phyloP scores from a whole-genome alignment of 2,329 filamentous ascomycete species.

The Colletotrichum navitas region DNA sequence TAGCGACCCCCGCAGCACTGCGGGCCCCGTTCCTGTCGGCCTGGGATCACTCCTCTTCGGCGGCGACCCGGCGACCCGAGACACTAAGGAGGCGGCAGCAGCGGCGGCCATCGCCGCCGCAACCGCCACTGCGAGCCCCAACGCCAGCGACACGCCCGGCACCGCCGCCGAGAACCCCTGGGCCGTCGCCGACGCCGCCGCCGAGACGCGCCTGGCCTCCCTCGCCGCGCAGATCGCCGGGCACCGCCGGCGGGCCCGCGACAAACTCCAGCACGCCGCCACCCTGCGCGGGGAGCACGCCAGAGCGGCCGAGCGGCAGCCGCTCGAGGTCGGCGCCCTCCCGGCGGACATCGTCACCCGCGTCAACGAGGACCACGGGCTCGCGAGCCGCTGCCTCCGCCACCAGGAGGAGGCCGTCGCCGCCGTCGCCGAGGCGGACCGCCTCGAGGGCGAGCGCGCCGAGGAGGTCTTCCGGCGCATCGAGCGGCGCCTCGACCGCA shows the following conservation, averaged over 20 bases:
- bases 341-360: background rate
- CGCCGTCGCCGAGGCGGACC: background rate
- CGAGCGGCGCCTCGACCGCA: background rate
- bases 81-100: background rate
- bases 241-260: background rate
- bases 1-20: background rate
- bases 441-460: slow-evolving; percentile 4
- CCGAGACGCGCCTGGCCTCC: background rate
- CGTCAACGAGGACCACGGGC: slow-evolving; percentile 5
- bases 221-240: background rate
- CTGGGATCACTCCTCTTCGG: background rate
- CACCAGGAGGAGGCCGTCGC: slow-evolving; percentile 10
- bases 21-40: background rate
- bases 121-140: background rate
- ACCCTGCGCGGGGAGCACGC: slow-evolving; percentile 19
- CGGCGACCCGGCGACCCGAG: background rate
- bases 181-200: background rate
- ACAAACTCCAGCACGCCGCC: slow-evolving; percentile 27
- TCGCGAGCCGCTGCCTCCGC: background rate
- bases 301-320: background rate
- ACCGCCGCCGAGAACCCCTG: background rate
- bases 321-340: background rate
- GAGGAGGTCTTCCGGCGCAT: background rate
- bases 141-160: background rate
- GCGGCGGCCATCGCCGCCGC: background rate